Conservation (phyloP, 225 moss, liverwort and hornwort species). For the Asterella californica region DNA sequence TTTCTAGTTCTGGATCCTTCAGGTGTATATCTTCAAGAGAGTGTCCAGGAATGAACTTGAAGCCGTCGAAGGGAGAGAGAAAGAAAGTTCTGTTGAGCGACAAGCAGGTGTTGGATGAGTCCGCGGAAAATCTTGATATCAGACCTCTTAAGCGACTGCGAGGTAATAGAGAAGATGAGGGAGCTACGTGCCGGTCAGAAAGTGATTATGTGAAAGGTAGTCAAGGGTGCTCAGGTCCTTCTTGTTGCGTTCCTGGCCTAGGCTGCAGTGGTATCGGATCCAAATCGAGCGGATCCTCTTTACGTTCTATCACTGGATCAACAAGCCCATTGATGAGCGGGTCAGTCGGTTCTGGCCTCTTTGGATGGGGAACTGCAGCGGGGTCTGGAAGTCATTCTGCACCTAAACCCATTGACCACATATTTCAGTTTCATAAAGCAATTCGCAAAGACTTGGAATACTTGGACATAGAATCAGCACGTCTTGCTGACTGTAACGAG, state of each 20-base stretch:
- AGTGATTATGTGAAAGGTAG: conserved; percentile 12
- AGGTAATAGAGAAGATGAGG: conserved; percentile 24
- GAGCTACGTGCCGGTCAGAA: conserved; percentile 21
- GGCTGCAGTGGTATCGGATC: conserved; percentile 66
- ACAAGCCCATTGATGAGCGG: conserved; percentile 37
- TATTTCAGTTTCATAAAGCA: conserved; percentile 99
- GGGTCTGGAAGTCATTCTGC: conserved; percentile 60
- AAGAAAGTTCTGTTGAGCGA: conserved; percentile 37
- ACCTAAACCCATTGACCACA: conserved; percentile 96
- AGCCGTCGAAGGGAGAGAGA: conserved; percentile 26
- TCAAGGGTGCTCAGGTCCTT: conserved; percentile 43
- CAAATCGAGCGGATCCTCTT: conserved; percentile 49
- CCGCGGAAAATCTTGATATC: conserved; percentile 44
- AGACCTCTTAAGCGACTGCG: conserved; percentile 77
- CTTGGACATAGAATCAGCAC: conserved; percentile 85
- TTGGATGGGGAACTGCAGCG: conserved; percentile 75
- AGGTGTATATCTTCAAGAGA: conserved; percentile 79
- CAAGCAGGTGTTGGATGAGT: conserved; percentile 54
- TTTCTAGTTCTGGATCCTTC: conserved; percentile 55
- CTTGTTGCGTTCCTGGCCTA: conserved; percentile 83
- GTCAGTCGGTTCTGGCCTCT: conserved; percentile 78
- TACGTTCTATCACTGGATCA: conserved; percentile 37
- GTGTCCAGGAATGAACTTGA: conserved; percentile 61
- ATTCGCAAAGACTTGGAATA: conserved; percentile 96
- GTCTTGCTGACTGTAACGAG: conserved; percentile 81